Base-by-base conservation (phyloP, 768 basidiomycete genomes). In the Tubosaeta sp. region DNA sequence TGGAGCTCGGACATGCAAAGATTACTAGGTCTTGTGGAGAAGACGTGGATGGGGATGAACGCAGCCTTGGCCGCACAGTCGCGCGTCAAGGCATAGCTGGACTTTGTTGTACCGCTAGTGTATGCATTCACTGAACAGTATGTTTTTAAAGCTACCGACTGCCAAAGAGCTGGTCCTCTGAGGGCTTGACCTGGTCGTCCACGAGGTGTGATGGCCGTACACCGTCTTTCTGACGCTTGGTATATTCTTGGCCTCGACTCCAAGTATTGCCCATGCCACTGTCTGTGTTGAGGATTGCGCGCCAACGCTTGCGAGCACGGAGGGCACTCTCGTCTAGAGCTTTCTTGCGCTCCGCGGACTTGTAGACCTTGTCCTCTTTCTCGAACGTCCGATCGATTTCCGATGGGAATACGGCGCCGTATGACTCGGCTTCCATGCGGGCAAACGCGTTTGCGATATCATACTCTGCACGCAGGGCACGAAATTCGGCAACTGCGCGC, bases 41-140 rank as follows among this genome's bases (percentile, higher is more conserved):
- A 97, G 81, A 93, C 92, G n/a, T 97, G 95, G 91, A 93, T 93
- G 91, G 88, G 87, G 34, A 86, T 93, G 80, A 92, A 92, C 59
- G 90, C 91, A 32, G 90, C 91, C 11, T 82, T 89, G 66, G 90
- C 91, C 43, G 90, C 90, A 19, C 87, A 89, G 59, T 83, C 87
- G 46, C 76, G 84, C 54, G 73, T 74, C 56, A 79, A 77, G 56
- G 72, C 72, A 60, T 76, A 68, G 61, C 48, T 39, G 39, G n/a
- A 52, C 43, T 44, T 46, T 55, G 50, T 45, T 57, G 57, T 59
- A 61, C 52, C 53, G 37, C 58, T 59, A 61, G 33, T 34, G 25
- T 52, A 51, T 43, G 48, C 49, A 47, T 29, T 38, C 29, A 22
- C 31, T 12, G 41, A 46, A 48, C 17, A 25, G 43, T 44, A 46